phyloP scores from a whole-genome alignment of 1,139 yeast genomes.

The Scheffersomyces quercinus region DNA sequence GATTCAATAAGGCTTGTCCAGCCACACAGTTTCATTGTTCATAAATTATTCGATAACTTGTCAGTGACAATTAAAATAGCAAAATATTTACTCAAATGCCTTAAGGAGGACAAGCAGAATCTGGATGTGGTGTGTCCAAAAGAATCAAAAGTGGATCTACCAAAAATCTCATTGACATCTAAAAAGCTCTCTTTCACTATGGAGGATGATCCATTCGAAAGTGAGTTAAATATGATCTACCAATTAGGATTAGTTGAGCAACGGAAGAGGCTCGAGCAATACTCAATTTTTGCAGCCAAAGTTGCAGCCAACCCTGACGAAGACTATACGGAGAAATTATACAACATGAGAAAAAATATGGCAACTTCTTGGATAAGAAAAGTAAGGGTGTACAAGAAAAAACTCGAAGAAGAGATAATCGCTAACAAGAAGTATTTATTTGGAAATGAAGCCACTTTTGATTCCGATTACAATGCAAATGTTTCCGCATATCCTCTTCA shows the following conservation, averaged over 20 bases:
- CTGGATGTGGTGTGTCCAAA: constrained; percentile 21
- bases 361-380: constrained; percentile 50
- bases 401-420: constrained; percentile 47
- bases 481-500: constrained; percentile 58
- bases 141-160: constrained; percentile 50
- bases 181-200: constrained; percentile 48
- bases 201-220: constrained; percentile 88
- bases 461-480: constrained; percentile 47
- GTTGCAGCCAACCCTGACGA: constrained; percentile 17
- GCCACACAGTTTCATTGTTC: constrained; percentile 58
- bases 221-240: constrained; percentile 70
- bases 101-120: constrained; percentile 31
- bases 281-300: constrained; percentile 49
- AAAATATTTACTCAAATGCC: constrained; percentile 52
- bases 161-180: constrained; percentile 53
- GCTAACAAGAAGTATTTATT: constrained; percentile 53
- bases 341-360: constrained; percentile 14
- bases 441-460: constrained; percentile 44
- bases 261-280: constrained; percentile 59
- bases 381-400: constrained; percentile 45
- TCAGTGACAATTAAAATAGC: constrained; percentile 54
- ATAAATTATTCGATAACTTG: constrained; percentile 61
- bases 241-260: constrained; percentile 79
- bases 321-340: constrained; percentile 6
- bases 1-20: constrained; percentile 39